phyloP scores from a whole-genome alignment of 352 stramenopile species.

The Phytopythium aichiense region DNA sequence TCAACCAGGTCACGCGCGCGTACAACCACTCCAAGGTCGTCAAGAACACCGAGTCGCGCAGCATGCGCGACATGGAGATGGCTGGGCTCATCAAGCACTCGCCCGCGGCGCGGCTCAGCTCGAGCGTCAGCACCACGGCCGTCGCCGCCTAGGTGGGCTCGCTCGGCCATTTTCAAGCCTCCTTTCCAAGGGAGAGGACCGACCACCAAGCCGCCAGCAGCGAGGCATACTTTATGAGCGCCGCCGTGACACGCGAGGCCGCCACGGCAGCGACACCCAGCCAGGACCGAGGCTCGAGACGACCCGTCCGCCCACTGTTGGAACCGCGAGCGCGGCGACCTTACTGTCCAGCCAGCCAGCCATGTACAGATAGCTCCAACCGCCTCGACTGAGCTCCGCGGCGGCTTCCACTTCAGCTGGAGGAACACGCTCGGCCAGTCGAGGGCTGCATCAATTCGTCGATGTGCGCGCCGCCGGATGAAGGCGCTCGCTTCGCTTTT shows the following conservation, averaged over 20 bases:
- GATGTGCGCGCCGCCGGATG: not conserved
- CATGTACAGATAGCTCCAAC: slow-evolving; percentile 1
- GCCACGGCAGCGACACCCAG: not conserved
- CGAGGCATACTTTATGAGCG: not conserved
- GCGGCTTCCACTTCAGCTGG: not conserved
- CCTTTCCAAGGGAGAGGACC: not conserved
- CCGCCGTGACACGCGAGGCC: not conserved
- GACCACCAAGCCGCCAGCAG: not conserved
- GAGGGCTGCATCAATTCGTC: not conserved
- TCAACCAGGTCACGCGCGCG: slow-evolving; percentile 63
- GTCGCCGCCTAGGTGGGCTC: not conserved
- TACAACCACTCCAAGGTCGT: slow-evolving; percentile 72
- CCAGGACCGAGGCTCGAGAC: not conserved
- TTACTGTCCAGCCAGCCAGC: not conserved
- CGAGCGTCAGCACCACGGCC: slow-evolving; percentile 9
- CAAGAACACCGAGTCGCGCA: slow-evolving; percentile 66
- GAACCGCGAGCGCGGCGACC: not conserved
- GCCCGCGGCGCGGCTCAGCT: slow-evolving; percentile 11
- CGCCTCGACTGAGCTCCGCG: not conserved
- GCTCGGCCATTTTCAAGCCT: not conserved
- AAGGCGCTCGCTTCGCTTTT: not conserved
- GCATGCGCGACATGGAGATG: slow-evolving; percentile 73
- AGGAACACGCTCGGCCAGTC: not conserved
- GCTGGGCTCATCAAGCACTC: slow-evolving; percentile 37
- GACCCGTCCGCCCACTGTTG: not conserved